Evolutionary conservation across 2,329 filamentous ascomycete genomes (phyloP).

Genomic region (Aspergillus neoniger): DNA sequence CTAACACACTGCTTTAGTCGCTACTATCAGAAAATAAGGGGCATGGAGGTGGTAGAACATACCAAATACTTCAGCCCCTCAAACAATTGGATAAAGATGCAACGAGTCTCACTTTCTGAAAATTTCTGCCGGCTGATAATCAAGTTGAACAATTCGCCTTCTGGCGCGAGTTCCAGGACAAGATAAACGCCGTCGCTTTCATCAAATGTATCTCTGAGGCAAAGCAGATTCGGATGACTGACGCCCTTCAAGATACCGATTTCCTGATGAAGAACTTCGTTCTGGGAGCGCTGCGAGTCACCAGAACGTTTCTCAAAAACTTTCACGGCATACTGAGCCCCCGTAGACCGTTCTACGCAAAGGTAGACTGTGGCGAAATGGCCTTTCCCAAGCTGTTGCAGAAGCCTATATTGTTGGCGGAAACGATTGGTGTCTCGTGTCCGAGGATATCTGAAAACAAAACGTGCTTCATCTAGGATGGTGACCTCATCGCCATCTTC

Average conservation of each 20-base stretch:
- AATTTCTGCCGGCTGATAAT: constrained; percentile 91
- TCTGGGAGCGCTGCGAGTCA: constrained; percentile 79
- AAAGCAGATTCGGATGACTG: constrained; percentile 88
- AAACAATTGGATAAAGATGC: constrained; percentile 87
- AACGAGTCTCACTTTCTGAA: constrained; percentile 78
- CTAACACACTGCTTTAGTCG: constrained; percentile 49
- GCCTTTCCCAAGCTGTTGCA: constrained; percentile 86
- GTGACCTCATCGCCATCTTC: constrained; percentile 89
- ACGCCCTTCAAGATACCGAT: constrained; percentile 97
- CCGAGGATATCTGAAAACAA: constrained; percentile 87
- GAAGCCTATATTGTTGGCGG: constrained; percentile 78
- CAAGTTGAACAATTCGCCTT: constrained; percentile 94
- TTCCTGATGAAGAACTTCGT: constrained; percentile 87
- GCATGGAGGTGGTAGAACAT: constrained; percentile 38
- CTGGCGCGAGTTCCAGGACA: constrained; percentile 83
- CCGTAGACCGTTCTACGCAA: constrained; percentile 81
- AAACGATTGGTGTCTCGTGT: constrained; percentile 75
- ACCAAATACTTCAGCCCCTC: constrained; percentile 94
- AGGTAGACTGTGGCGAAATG: constrained; percentile 94
- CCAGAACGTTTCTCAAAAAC: constrained; percentile 84
- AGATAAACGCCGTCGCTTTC: constrained; percentile 89
- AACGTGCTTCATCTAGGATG: constrained; percentile 79
- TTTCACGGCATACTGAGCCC: constrained; percentile 86
- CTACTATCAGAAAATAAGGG: neutral
- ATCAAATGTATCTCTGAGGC: constrained; percentile 92